Evolutionary conservation across 2,329 filamentous ascomycete species (phyloP), one percentile per base, ranked within the genome.

Genomic region (Fusarium scirpi): DNA sequence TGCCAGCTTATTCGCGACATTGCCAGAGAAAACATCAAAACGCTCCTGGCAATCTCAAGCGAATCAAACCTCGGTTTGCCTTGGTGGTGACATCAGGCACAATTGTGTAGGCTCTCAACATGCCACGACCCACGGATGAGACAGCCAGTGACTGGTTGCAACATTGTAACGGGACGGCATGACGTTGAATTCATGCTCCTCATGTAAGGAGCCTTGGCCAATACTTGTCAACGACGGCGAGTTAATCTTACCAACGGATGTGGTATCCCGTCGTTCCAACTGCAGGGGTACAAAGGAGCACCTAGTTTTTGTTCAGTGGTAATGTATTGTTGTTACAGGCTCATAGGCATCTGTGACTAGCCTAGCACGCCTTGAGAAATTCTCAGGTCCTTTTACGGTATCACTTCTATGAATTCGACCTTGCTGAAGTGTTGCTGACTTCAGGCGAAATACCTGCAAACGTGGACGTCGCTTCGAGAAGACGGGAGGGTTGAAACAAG

Each of bases 61-160:
- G 47, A 53, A 30, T 18, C 18, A 25, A 30, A 8, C 18, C 51
- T 47, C 54, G 20, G 15, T 29, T 40, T 29, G 30, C 32, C 16
- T 41, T 20, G 34, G 25, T 44, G 52, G 44, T 62, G 56, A 56
- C 43, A 47, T 67, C 49, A 58, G 56, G 52, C 52, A 47, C 13
- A 38, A 51, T 44, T 55, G 44, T 32, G 57, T 52, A 57, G 61
- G 54, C 34, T 57, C 48, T 56, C 44, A 13, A 43, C 45, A 43
- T 70, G 66, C 62, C 67, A 70, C 62, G 62, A 62, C 44, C 25
- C 47, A 54, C 44, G 56, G 67, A 70, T 55, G 49, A 56, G 44
- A 24, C 30, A 49, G 8, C 30, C 38, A 52, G 48, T 63, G 57
- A 70, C 56, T 51, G 48, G 58, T 52, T 41, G 29, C 10, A 46